A percentile compares a stretch with the other conserved stretches of the same genome.
Conservation (phyloP, 2,329 filamentous ascomycete species). For the Helicocarpus griseus region DNA sequence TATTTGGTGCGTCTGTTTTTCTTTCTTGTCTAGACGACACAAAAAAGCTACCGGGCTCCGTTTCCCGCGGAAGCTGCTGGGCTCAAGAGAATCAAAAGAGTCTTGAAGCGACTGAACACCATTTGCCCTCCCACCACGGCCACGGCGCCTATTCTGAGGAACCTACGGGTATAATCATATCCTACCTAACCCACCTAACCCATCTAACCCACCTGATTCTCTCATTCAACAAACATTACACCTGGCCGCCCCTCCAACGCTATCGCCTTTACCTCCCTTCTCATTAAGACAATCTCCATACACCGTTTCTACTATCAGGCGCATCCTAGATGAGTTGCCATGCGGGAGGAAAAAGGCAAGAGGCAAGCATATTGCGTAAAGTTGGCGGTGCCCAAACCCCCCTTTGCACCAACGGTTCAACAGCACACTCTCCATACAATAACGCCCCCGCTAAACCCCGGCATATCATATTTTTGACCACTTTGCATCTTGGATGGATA, state of each 20-base stretch:
- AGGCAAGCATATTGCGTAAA: background rate
- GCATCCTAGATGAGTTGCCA: background rate
- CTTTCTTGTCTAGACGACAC: conserved; percentile 2
- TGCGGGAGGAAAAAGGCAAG: background rate
- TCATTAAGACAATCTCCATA: no score
- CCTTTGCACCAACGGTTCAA: background rate
- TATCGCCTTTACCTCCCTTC: no score
- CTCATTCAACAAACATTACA: no score
- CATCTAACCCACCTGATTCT: no score
- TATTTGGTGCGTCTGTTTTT: background rate
- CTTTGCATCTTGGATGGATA: background rate
- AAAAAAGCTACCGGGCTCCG: conserved; percentile 25
- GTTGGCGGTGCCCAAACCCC: background rate
- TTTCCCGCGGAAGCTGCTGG: conserved; percentile 28
- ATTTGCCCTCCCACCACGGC: no score
- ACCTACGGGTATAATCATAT: no score
- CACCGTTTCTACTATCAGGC: background rate
- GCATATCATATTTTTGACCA: background rate
- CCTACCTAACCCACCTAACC: no score
- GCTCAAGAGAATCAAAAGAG: conserved; percentile 14
- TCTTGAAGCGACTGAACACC: no score
- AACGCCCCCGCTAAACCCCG: background rate
- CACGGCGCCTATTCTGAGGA: no score
- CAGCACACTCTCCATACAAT: background rate
- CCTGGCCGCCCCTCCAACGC: no score